A percentile compares a stretch with the other conserved stretches of the same genome.
Conservation (phyloP, 2,329 filamentous ascomycete species). For the Penicillium expansum region DNA sequence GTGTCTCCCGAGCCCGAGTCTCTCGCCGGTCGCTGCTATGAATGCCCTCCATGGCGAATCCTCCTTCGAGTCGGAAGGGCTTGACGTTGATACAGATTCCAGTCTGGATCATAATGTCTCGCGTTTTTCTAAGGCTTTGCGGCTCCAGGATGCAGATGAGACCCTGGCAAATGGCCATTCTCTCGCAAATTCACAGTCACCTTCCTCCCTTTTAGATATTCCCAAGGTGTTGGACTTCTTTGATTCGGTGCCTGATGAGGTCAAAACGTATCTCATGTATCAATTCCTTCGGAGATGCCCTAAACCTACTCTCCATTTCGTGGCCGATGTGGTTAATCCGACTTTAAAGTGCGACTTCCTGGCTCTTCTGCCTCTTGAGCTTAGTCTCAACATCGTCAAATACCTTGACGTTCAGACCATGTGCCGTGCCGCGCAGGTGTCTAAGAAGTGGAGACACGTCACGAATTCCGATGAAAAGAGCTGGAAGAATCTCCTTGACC, state of each 20-base stretch:
- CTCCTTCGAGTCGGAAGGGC: constrained; percentile 44
- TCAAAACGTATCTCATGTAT: constrained; percentile 97
- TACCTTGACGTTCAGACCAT: constrained; percentile 84
- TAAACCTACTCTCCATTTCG: constrained; percentile 81
- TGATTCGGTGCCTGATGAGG: constrained; percentile 81
- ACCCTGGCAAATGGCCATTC: constrained; percentile 10
- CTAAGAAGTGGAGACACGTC: constrained; percentile 86
- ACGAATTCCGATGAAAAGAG: constrained; percentile 91
- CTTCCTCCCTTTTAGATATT: constrained; percentile 67
- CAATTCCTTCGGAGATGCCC: constrained; percentile 86
- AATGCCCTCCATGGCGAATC: constrained; percentile 51
- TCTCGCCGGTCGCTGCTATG: constrained; percentile 84
- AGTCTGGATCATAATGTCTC: constrained; percentile 41
- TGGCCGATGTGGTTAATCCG: constrained; percentile 88
- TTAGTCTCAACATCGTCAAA: constrained; percentile 81
- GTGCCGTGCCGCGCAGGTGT: constrained; percentile 87
- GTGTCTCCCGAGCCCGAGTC: constrained; percentile 87
- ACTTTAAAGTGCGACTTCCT: constrained; percentile 94
- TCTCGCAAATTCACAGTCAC: constrained; percentile 25
- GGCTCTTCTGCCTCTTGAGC: constrained; percentile 75
- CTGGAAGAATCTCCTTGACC: constrained; percentile 90
- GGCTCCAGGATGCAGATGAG: constrained; percentile 17
- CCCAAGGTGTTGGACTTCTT: constrained; percentile 84
- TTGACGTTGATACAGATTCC: constrained; percentile 44
- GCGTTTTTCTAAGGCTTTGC: constrained; percentile 21